A percentile compares a stretch with the other conserved stretches of the same genome.
These are phyloP conservation scores for Amanita inopinata DNA, from an alignment of 768 basidiomycete genomes.

Conservation along the genomic window DNA sequence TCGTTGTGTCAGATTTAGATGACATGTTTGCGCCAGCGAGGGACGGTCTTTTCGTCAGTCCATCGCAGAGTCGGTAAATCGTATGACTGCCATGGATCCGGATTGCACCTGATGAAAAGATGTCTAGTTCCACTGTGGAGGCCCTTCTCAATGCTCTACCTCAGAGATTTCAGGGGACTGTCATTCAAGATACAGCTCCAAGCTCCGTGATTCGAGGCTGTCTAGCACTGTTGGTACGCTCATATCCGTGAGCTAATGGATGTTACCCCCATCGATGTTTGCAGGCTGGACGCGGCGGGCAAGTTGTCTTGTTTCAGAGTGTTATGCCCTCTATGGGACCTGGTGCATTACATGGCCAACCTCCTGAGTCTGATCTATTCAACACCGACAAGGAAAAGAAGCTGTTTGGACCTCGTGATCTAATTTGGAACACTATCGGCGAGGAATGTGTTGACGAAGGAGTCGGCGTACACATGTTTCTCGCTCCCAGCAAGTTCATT, in stretches of 20 bases:
- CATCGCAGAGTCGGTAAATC: slow-evolving; percentile 57
- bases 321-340: slow-evolving; percentile 62
- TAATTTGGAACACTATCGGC: slow-evolving; percentile 72
- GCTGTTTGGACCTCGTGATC: slow-evolving; percentile 71
- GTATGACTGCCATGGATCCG: not conserved
- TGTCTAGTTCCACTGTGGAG: slow-evolving; percentile 50
- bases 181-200: slow-evolving; percentile 50
- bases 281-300: slow-evolving; percentile 65
- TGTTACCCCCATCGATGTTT: not conserved
- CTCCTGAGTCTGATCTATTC: slow-evolving; percentile 56
- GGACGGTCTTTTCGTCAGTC: slow-evolving; percentile 68
- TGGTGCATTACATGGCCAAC: slow-evolving; percentile 52
- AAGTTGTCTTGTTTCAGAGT: slow-evolving; percentile 63
- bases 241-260: not conserved
- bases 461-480: slow-evolving; percentile 82
- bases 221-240: slow-evolving; percentile 61
- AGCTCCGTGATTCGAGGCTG: slow-evolving; percentile 69
- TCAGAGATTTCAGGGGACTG: slow-evolving; percentile 41
- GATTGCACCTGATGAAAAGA: slow-evolving; percentile 7
- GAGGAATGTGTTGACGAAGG: slow-evolving; percentile 88
- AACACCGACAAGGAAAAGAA: slow-evolving; percentile 82
- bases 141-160: slow-evolving; percentile 58
- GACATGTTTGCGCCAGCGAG: slow-evolving; percentile 82
- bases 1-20: slow-evolving; percentile 83
- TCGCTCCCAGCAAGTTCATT: slow-evolving; percentile 69